Base-by-base conservation (phyloP, 345 rosid species). In the Lepidium aucheri region DNA sequence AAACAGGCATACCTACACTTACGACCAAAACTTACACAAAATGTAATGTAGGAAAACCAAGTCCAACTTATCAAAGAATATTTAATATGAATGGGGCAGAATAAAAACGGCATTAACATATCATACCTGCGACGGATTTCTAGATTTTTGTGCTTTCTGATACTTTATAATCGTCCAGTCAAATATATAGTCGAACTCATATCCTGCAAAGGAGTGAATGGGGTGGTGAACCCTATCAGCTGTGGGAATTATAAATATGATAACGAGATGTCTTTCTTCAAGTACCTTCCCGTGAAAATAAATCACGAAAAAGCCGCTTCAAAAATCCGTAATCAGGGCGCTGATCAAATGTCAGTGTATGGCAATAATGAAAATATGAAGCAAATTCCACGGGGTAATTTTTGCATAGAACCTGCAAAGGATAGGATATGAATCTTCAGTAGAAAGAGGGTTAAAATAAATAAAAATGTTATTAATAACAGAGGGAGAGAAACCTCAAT, bases 161-260 rank as follows among this genome's bases (percentile, higher is more conserved):
- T 88, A 83, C 88, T 93, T 90, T 32, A 88, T 83, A 63, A 90
- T 84, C 16, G 97, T 88, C 98, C 98, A 93, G 76, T 93, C 98
- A 84, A 85, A 93, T 41, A 88, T 78, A 70, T 77, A 85, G 79
- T 93, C 96, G 53, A 86, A 79, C 56, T 85, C 87, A 77, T 81
- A 86, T 52, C 94, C 98, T 93, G 82, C 65, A 49, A 9, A 57
- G 57, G 53, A 59, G 56, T 33, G 34, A 65, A 8, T 6, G n/a
- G 41, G 47, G 50, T 38, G 20, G 36, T 8, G 14, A 59, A 49
- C 20, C 39, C 20, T 14, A 52, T 42, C 15, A 34, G 34, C 24
- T 7, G 56, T 13, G 36, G 50, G 12, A 17, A 12, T 17, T 41
- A 14, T 52, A 30, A 26, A 1, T 24, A 45, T 36, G 2, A 53